Evolutionary conservation across 1,284 basidiomycete species (phyloP).

Genomic region (Cryptococcus neoformans): DNA sequence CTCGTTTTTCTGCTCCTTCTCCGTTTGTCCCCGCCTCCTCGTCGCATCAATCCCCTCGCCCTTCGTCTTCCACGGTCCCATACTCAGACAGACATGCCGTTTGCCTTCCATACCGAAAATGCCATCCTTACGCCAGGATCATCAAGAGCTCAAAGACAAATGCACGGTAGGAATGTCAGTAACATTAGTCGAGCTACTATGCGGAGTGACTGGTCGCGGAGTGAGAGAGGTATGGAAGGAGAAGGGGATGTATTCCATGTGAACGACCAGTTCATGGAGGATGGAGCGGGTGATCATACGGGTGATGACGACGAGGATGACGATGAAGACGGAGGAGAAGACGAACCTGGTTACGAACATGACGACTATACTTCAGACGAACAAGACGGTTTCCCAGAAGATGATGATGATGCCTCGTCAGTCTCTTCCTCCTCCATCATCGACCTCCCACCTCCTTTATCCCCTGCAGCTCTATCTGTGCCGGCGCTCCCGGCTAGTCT

Average conservation of each 20-base stretch:
- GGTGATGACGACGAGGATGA: slow-evolving; percentile 4
- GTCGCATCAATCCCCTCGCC: slow-evolving; percentile 10
- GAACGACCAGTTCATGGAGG: not conserved
- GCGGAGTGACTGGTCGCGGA: not conserved
- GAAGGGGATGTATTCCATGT: not conserved
- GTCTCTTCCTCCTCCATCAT: slow-evolving; percentile 35
- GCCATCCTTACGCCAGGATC: slow-evolving; percentile 1
- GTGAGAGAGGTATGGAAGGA: not conserved
- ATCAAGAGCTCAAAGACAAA: not conserved
- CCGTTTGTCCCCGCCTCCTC: slow-evolving; percentile 25
- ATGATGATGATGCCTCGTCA: slow-evolving; percentile 11
- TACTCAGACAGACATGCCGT: slow-evolving; percentile 2
- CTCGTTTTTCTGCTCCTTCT: slow-evolving; percentile 25
- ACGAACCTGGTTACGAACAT: not conserved
- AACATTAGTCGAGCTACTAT: not conserved
- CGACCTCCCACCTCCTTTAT: slow-evolving; percentile 26
- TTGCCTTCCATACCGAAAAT: not conserved
- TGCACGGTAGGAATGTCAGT: not conserved
- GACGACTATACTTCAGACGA: not conserved
- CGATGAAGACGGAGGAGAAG: slow-evolving; percentile 3
- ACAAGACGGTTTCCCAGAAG: not conserved
- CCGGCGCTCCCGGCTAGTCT: slow-evolving; percentile 12
- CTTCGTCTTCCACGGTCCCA: slow-evolving; percentile 12
- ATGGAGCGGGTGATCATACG: not conserved
- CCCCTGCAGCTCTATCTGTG: slow-evolving; percentile 16